Base-by-base conservation (phyloP, 768 basidiomycete species). In the Lactarius tabidus region DNA sequence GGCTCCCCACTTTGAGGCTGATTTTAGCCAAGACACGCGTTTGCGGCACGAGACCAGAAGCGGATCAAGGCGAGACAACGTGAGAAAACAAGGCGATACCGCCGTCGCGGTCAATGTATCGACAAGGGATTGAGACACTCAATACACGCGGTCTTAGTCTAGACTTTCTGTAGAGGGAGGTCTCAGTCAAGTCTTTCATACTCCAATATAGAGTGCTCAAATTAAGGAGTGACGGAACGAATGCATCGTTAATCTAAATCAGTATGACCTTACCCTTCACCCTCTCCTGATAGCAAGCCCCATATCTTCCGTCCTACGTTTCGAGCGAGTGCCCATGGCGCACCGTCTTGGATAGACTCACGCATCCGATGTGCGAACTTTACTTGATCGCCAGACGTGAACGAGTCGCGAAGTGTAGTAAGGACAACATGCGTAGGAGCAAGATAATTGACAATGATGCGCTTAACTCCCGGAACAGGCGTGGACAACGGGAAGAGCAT, bases 311-410 rank as follows among this genome's bases (percentile, higher is more conserved):
- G 71, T 67, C 74, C 74, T 6, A 76, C 76, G n/a, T 75, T 78
- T n/a, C 74, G 72, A 15, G 76, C 79, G 9, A 82, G 75, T 55
- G 72, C 68, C 53, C 75, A 84, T 0, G 90, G 90, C 60, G 90
- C 86, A 15, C 79, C 78, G 1, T 84, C 82, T 75, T 77, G 79
- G 20, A 87, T 83, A 72, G 87, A 90, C 71, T 87, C 84, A 82
- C 84, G 85, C 18, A 86, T 74, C 4, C 84, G 83, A 35, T 70
- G 70, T 3, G 81, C 85, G 71, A 91, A 84, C 69, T 84, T 76
- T 57, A 71, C 77, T 66, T 87, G 84, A 64, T 83, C 82, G 14
- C 89, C 89, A 1, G 82, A 83, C 18, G 76, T 72, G 18, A 89
- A 66, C 63, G 81, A 88, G 43, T 83, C 81, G 36, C 74, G 80